Evolutionary conservation across 805 yeast species (phyloP), one percentile per base, ranked within the genome.

Genomic region (Barnettozyma sucrosica): DNA sequence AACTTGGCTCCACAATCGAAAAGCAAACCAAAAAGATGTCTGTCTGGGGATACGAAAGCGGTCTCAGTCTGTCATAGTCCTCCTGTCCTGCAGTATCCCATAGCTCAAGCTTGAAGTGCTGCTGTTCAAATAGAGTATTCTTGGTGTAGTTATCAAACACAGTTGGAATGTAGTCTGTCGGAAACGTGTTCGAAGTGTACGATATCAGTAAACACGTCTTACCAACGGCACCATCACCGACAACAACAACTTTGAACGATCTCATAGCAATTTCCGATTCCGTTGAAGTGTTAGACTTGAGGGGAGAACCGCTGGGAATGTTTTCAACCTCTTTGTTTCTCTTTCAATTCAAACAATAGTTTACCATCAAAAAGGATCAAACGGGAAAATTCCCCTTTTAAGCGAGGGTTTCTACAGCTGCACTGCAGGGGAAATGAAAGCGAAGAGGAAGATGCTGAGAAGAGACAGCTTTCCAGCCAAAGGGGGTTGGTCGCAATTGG

Each of bases 71-170:
- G 64, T 89, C 96, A 65, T 89, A 89, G 63, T 89, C 96, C 60
- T 86, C 85, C 67, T 89, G 96, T 24, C 97, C 97, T 3, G 97
- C 96, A 14, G 97, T 89, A 76, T 89, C 97, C 96, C 96, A 89
- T 41, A 89, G 74, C 21, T 95, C 95, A 44, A 89, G 72, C 60
- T 87, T 88, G 59, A 85, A 83, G 46, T 88, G 86, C 58, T 83
- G 89, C 25, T 85, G 83, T 58, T 85, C 92, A 19, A 83, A 82
- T 75, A 88, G 79, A 23, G 89, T 89, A 38, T 84, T 83, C 16
- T 95, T 92, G 3, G 95, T 79, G 65, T 89, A 89, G 66, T 89
- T 89, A 64, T 89, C 97, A 60, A 89, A 89, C 5, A 89, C 96
- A 0, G 97, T 89, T 43, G 97, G 97, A 49, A 89, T 85, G 65